Evolutionary conservation across 768 basidiomycete genomes (phyloP).

Genomic region (Kwoniella europaea): DNA sequence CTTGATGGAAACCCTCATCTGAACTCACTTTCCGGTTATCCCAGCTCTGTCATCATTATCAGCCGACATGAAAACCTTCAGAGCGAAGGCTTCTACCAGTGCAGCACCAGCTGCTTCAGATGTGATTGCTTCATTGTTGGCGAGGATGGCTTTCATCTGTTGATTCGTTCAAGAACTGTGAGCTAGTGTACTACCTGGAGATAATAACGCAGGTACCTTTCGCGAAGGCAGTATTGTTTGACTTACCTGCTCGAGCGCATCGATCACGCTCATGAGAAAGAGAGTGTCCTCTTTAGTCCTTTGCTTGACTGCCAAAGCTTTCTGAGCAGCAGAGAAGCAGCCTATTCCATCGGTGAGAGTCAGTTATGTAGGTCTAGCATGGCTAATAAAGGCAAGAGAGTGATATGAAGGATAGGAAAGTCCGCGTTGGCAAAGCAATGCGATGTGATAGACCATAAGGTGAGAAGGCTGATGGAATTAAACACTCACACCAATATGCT

Average conservation of each 20-base stretch:
- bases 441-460: background rate
- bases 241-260: slow-evolving; percentile 70
- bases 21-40: slow-evolving; percentile 70
- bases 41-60: slow-evolving; percentile 89
- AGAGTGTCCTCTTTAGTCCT: slow-evolving; percentile 73
- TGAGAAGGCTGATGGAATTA: background rate
- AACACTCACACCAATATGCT: slow-evolving; percentile 88
- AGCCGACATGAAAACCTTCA: slow-evolving; percentile 82
- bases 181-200: too few relatives aligned
- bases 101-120: slow-evolving; percentile 81
- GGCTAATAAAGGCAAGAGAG: too few relatives aligned
- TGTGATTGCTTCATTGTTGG: slow-evolving; percentile 77
- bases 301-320: slow-evolving; percentile 68
- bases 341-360: slow-evolving; percentile 61
- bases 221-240: too few relatives aligned
- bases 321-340: slow-evolving; percentile 88
- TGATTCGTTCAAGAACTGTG: too few relatives aligned
- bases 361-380: too few relatives aligned
- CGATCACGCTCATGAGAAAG: slow-evolving; percentile 75
- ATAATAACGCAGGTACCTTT: too few relatives aligned
- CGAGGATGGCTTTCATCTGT: slow-evolving; percentile 75
- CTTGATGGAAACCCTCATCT: too few relatives aligned
- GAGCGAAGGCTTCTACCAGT: slow-evolving; percentile 93
- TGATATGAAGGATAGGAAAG: too few relatives aligned
- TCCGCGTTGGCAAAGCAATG: too few relatives aligned